phyloP scores from a whole-genome alignment of 1,284 basidiomycete genomes.

The Cutaneotrichosporon sp. region DNA sequence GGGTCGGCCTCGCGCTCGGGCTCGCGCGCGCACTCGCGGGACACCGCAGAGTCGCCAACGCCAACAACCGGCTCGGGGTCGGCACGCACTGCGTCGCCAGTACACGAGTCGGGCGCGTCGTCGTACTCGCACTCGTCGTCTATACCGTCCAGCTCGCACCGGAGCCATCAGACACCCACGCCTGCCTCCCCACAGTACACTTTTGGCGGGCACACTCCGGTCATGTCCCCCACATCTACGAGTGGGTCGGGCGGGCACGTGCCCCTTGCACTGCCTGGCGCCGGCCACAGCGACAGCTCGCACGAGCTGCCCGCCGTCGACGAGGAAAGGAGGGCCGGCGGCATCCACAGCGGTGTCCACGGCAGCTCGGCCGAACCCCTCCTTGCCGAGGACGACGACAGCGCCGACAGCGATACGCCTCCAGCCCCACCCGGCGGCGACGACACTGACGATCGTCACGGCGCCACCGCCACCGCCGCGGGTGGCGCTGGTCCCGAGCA shows the following conservation, averaged over 20 bases:
- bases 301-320: too few relatives aligned
- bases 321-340: too few relatives aligned
- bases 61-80: background rate
- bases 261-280: too few relatives aligned
- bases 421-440: background rate
- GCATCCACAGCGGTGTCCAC: too few relatives aligned
- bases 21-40: background rate
- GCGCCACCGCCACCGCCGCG: too few relatives aligned
- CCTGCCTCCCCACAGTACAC: slow-evolving; percentile 15
- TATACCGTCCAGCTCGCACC: background rate
- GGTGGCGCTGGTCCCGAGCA: too few relatives aligned
- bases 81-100: background rate
- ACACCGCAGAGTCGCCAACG: background rate
- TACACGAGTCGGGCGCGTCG: background rate
- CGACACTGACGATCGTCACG: background rate
- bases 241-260: too few relatives aligned
- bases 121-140: background rate
- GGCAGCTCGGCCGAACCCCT: too few relatives aligned
- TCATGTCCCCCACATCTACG: background rate
- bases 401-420: too few relatives aligned
- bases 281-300: too few relatives aligned
- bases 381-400: too few relatives aligned
- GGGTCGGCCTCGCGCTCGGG: slow-evolving; percentile 2
- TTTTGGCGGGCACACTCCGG: slow-evolving; percentile 12
- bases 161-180: background rate